These are phyloP conservation scores for Lipomyces chichibuensis DNA, from an alignment of 805 yeast genomes.

Conservation along the genomic window DNA sequence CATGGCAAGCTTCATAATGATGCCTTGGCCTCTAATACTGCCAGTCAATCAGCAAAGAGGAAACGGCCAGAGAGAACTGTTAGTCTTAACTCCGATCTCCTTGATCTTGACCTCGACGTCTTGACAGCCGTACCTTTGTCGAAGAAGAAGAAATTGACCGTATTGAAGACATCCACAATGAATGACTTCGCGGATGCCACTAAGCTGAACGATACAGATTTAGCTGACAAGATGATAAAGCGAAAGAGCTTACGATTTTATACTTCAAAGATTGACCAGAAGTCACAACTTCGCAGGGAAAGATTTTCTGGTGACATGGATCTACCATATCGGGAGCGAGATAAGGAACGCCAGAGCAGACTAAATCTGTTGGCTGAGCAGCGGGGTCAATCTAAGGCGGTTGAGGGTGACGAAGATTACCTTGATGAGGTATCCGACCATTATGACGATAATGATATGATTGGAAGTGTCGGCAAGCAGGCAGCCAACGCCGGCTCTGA, in stretches of 20 bases:
- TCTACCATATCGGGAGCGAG: conserved; percentile 86
- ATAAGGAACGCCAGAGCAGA: conserved; percentile 87
- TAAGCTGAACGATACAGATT: conserved; percentile 77
- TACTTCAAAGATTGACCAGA: conserved; percentile 94
- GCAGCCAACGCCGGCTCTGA: conserved; percentile 46
- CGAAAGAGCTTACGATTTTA: conserved; percentile 87
- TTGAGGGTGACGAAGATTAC: conserved; percentile 43
- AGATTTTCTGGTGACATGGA: conserved; percentile 81
- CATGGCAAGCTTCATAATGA: background rate
- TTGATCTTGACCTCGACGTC: conserved; percentile 56
- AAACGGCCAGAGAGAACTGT: conserved; percentile 32
- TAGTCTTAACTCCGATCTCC: conserved; percentile 36
- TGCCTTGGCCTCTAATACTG: background rate
- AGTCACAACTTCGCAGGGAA: conserved; percentile 59
- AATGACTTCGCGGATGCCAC: conserved; percentile 68
- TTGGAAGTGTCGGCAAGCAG: background rate
- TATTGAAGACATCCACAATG: conserved; percentile 38
- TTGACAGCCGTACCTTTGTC: conserved; percentile 51
- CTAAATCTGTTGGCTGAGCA: conserved; percentile 83
- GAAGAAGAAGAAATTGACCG: conserved; percentile 48
- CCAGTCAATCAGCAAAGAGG: conserved; percentile 21
- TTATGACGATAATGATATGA: conserved; percentile 32
- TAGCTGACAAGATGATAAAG: conserved; percentile 80
- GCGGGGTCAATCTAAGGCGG: conserved; percentile 65
- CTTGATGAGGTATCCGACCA: conserved; percentile 46